phyloP scores from a whole-genome alignment of 441 rosid genomes.

The Hypseocharis bilobata region DNA sequence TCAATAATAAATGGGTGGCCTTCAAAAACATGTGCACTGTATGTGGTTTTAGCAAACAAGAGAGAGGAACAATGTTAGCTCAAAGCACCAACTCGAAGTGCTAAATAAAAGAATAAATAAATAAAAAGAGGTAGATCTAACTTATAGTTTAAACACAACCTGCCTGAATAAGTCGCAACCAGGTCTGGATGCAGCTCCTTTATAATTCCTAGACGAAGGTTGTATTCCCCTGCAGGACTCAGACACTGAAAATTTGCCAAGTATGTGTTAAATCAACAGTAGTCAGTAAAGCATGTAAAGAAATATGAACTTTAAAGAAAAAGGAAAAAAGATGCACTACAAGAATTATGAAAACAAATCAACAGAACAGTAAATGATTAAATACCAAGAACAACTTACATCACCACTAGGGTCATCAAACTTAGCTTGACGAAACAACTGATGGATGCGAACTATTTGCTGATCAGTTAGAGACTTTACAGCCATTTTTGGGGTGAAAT shows the following conservation, averaged over 20 bases:
- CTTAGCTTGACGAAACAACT: constrained; percentile 95
- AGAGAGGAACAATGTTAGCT: not conserved
- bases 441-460: constrained; percentile 94
- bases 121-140: constrained; percentile 10
- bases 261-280: not conserved
- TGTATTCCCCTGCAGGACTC: constrained; percentile 99
- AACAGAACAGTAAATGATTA: not conserved
- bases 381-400: constrained; percentile 41
- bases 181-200: constrained; percentile 97
- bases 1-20: constrained; percentile 96
- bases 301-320: not conserved
- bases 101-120: not conserved
- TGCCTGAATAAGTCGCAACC: constrained; percentile 95
- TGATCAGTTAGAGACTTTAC: constrained; percentile 74
- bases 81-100: not conserved
- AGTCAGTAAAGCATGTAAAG: not conserved
- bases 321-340: constrained; percentile 3
- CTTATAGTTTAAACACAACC: constrained; percentile 42
- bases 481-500: constrained; percentile 65
- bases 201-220: constrained; percentile 94
- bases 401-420: constrained; percentile 93
- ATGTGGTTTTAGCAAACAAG: constrained; percentile 21
- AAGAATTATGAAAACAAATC: not conserved
- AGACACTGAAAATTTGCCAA: constrained; percentile 54
- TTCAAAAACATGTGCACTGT: constrained; percentile 97